Evolutionary conservation across 257 asterid genomes (phyloP), one percentile per base, ranked within the genome.

Genomic region (Penstemon barbatus): DNA sequence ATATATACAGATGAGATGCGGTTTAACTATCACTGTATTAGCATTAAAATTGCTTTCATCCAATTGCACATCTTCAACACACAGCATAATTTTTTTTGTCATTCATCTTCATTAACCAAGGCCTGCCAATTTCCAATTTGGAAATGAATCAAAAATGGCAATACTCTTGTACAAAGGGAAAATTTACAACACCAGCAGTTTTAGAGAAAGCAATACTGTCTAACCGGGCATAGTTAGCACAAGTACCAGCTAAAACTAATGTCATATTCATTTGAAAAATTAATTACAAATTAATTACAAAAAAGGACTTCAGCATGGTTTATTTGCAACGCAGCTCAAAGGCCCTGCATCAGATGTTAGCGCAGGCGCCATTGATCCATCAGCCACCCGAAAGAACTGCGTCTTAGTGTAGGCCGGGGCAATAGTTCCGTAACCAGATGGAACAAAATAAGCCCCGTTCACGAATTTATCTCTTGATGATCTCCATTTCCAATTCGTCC

Each of bases 401-500:
- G 64, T 6, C 37, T 51, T 76, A 0, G 61, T 65, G 72, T 87
- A 87, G 40, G 67, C 74, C 0, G 95, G 89, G 36, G 72, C 61
- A 4, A 70, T 62, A 42, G 74, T 83, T 61, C 91, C 95, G 36
- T 77, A 79, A 67, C 95, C 95, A 11, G 95, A 87, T 19, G 79
- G 89, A 40, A 85, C 74, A 49, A 87, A 87, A 55, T 79, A 87
- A 7, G 95, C 95, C 13, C 95, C 95, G 58, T 85, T 83, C 66
- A 85, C 45, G 46, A 87, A 87, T 66, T 49, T 78, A 70, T 87
- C 95, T 74, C 69, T 87, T 0, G 87, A 83, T 0, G 95, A 85
- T n/a, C 91, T 85, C 95, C 95, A 87, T 72, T 85, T 87, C 95
- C 95, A 87, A 1, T 63, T 73, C 39, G 55, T 56, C 90, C 90